These are phyloP conservation scores for Corynascus novoguineensis DNA, from an alignment of 495 filamentous ascomycete species.

Conservation along the genomic window DNA sequence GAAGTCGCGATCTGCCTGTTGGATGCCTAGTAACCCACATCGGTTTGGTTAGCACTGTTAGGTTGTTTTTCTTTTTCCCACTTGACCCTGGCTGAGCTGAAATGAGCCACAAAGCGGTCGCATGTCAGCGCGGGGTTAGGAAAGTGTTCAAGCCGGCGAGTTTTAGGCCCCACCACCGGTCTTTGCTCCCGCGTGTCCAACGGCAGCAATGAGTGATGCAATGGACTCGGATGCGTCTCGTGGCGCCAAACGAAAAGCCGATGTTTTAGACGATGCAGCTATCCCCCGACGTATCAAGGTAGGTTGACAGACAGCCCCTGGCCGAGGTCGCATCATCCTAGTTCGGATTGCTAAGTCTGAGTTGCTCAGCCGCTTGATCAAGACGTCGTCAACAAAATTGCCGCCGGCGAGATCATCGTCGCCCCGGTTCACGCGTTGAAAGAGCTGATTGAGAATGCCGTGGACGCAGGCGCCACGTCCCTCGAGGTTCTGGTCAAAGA, in stretches of 20 bases:
- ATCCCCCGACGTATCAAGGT: constrained; percentile 65
- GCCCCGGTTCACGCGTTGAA: constrained; percentile 96
- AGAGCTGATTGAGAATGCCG: constrained; percentile 95
- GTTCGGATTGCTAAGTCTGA: constrained; percentile 5
- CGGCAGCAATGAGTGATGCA: constrained; percentile 25
- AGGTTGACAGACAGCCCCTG: constrained; percentile 1
- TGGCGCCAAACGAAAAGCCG: constrained; percentile 60
- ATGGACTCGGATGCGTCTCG: constrained; percentile 40
- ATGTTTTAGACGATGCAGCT: constrained; percentile 29
- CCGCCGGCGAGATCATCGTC: constrained; percentile 98
- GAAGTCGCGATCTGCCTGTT: not conserved
- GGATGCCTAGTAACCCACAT: constrained; percentile 4
- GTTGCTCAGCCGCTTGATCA: constrained; percentile 69
- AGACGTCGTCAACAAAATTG: constrained; percentile 98
- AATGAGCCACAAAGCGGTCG: constrained; percentile 7
- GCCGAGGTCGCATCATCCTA: not conserved
- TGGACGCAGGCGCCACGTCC: constrained; percentile 90
- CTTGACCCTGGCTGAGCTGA: constrained; percentile 6
- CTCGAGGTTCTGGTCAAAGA: constrained; percentile 92
- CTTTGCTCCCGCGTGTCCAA: not conserved
- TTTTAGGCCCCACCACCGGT: not conserved
- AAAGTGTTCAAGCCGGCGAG: constrained; percentile 6
- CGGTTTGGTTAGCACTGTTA: not conserved
- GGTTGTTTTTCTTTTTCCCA: not conserved
- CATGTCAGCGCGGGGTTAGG: not conserved